A percentile compares a stretch with the other conserved stretches of the same genome.
These are phyloP conservation scores for Rhodosporidiobolus sp. DNA, from an alignment of 768 basidiomycete species.

Conservation along the genomic window DNA sequence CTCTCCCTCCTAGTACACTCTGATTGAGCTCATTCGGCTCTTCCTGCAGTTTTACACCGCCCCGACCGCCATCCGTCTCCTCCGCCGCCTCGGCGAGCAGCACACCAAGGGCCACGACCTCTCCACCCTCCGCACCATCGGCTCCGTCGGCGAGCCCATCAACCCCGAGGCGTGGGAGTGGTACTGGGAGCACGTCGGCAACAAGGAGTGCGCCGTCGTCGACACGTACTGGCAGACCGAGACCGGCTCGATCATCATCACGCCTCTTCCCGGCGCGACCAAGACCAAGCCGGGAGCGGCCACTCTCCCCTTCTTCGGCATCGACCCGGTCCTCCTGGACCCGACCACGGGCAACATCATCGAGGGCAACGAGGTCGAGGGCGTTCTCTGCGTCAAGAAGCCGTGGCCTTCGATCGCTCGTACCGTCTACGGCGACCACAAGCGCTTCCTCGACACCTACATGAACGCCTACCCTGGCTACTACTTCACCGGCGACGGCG, in stretches of 20 bases:
- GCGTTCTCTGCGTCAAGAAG: constrained; percentile 75
- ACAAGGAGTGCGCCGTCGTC: constrained; percentile 66
- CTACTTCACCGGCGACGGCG: constrained; percentile 98
- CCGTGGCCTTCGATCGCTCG: constrained; percentile 97
- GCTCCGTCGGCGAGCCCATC: constrained; percentile 95
- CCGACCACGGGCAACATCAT: constrained; percentile 70
- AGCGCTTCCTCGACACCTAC: constrained; percentile 74
- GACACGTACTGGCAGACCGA: constrained; percentile 78
- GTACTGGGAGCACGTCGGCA: constrained; percentile 94
- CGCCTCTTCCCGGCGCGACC: constrained; percentile 93
- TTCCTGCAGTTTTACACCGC: constrained; percentile 90
- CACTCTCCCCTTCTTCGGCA: constrained; percentile 97
- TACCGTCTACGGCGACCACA: constrained; percentile 86
- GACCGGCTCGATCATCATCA: constrained; percentile 91
- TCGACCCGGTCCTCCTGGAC: constrained; percentile 82
- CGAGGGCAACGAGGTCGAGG: constrained; percentile 78
- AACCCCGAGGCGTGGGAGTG: constrained; percentile 99
- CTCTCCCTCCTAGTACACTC: constrained; percentile 1
- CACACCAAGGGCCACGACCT: constrained; percentile 82
- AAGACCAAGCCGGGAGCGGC: constrained; percentile 94
- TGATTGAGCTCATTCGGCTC: neutral
- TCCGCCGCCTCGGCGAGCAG: constrained; percentile 78
- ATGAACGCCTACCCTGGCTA: constrained; percentile 76
- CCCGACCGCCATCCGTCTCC: constrained; percentile 88
- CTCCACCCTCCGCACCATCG: constrained; percentile 75